Evolutionary conservation across 2,329 filamentous ascomycete genomes (phyloP), one percentile per base, ranked within the genome.

Genomic region (Monosporascus ibericus): DNA sequence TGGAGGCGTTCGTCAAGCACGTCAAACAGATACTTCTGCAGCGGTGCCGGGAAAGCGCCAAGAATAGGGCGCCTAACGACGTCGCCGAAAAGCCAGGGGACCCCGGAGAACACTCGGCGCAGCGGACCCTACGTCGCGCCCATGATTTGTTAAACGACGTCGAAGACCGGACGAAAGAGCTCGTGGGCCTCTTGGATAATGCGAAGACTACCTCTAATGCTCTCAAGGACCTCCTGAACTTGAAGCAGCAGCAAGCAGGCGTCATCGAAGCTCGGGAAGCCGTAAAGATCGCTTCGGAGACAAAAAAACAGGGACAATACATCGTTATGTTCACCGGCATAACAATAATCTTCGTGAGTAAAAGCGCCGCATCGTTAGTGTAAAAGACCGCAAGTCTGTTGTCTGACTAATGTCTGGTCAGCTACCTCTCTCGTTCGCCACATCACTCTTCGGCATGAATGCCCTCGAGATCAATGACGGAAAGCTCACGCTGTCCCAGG

Each of bases 231-330:
- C 54, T 69, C 1, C 50, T 69, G 2, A 46, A 47, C 0, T 56
- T 69, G 6, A 69, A 68, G 44, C 67, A 70, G 46, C 66, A 70
- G 48, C 67, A 70, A 38, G 65, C 66, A 0, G 61, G 58, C 20
- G 61, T 67, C 11, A 58, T 69, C 15, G 62, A 69, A 51, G 63
- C 66, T 0, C 63, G 63, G 54, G 56, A 63, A 22, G 60, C 65
- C 1, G 55, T 62, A 3, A 55, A 57, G 18, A 58, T 63, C 22
- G 63, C 64, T 8, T 59, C 62, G 15, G 63, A 68, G 51, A 55
- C 60, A 0, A 58, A 65, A 18, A 57, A 55, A 15, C 68, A 70
- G 49, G 66, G 67, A 2, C 60, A 63, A 5, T 51, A 65, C 1
- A 67, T 69, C 34, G 63, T 69, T 58, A 53, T 65, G 18, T 69